phyloP scores from a whole-genome alignment of 805 yeast genomes.

The Myxozyma sirexii region DNA sequence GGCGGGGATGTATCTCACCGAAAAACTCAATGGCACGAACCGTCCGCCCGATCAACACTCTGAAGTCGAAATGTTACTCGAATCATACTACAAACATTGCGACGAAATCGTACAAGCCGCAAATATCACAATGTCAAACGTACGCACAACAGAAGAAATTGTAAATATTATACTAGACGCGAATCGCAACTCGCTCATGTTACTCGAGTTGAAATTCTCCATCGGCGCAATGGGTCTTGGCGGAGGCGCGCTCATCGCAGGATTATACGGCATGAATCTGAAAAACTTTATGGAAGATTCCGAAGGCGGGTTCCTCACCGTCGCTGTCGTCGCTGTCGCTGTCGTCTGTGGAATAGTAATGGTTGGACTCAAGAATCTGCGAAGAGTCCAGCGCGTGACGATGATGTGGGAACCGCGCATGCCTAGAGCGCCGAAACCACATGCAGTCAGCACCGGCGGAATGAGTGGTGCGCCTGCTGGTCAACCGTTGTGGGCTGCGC shows the following conservation, averaged over 20 bases:
- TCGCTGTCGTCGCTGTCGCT: constrained; percentile 51
- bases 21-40: constrained; percentile 50
- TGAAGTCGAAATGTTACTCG: constrained; percentile 87
- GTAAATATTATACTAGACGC: constrained; percentile 91
- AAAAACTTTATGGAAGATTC: constrained; percentile 88
- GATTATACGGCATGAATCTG: constrained; percentile 94
- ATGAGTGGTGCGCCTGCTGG: background rate
- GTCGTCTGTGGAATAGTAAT: constrained; percentile 52
- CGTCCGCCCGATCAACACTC: constrained; percentile 58
- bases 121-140: constrained; percentile 76
- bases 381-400: constrained; percentile 71
- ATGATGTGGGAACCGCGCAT: constrained; percentile 50
- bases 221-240: constrained; percentile 83
- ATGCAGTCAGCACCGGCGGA: background rate
- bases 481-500: background rate
- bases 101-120: constrained; percentile 94
- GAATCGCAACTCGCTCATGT: constrained; percentile 89
- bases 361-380: constrained; percentile 59
- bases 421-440: background rate
- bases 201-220: constrained; percentile 75
- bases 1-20: constrained; percentile 78
- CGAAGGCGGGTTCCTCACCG: constrained; percentile 64
- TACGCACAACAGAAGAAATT: constrained; percentile 91
- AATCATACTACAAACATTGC: constrained; percentile 84
- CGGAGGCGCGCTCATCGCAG: constrained; percentile 75